Evolutionary conservation across 2,329 filamentous ascomycete genomes (phyloP), one percentile per base, ranked within the genome.

Genomic region (Sporothrix protearum): DNA sequence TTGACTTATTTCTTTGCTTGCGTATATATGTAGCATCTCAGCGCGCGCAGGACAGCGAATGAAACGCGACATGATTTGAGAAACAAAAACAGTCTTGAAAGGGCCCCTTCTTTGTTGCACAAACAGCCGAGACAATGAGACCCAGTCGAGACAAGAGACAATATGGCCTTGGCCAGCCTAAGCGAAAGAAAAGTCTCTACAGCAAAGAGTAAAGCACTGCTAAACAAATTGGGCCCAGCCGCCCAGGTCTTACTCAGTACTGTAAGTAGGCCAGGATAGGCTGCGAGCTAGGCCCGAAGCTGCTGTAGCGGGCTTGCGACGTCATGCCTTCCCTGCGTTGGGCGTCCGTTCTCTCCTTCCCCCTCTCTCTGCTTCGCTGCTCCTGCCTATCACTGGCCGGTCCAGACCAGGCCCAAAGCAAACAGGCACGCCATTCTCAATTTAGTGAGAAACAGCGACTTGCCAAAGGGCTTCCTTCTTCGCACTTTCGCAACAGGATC

Each of bases 321-420:
- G 70, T 72, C 57, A 71, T 71, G 69, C 59, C 47, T 66, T 45
- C 22, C 69, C 30, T 36, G n/a, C 6, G 36, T 64, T 51, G 45
- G 28, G 45, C 9, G 36, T n/a, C 22, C n/a, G 8, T 67, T 47
- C 19, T 16, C n/a, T 55, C n/a, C 8, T 25, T 68, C 39, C 22
- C 22, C 22, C 42, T 4, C 22, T 28, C 36, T 47, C 22, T 25
- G 14, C 19, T n/a, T 9, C 33, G 33, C 42, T 25, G 36, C 39
- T 42, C 36, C 59, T 67, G 47, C 49, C 33, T 28, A 53, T 68
- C 64, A 36, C 45, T 28, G 30, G 57, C 57, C 30, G 39, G 45
- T 53, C 64, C 64, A 68, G 47, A 55, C 47, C 51, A 42, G 45
- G 28, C 64, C 42, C 53, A 57, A 57, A 39, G 49, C 33, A 53